Evolutionary conservation across 139 green algal genomes (phyloP), one percentile per base, ranked within the genome.

Genomic region (Chlamydomonas sp.): DNA sequence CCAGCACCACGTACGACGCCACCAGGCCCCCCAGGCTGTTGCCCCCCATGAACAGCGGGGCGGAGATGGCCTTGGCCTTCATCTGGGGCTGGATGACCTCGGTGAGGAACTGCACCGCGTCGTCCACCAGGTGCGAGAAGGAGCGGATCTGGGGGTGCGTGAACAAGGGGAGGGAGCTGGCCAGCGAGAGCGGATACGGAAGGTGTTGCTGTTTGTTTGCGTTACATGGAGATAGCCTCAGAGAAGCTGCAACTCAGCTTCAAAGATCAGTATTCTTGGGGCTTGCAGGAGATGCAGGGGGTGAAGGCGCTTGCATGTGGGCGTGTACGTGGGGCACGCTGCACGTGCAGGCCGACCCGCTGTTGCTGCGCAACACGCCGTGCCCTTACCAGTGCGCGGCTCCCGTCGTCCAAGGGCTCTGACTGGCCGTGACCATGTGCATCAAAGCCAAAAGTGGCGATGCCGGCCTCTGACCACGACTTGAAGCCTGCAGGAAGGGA

Each of bases 21-120:
- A 96, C 89, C 17, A 98, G 90, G 16, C 93, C 95, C 31, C 96
- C 96, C 86, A 98, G 90, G 75, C 86, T 94, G 77, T 96, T 92
- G 2, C 96, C 96, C 0, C 89, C 95, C 3, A 87, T 63, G 73
- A 87, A 81, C 2, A 87, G 61, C 15, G 83, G 83, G 10, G 10
- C 73, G 62, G 73, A 60, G 62, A 76, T 3, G 73, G 31, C 62
- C 31, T 20, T 64, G 10, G 61, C 62, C 63, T 49, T 15, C 14
- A 87, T 62, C 59, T 31, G 14, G 3, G 83, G 83, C 62, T 80
- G 10, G 2, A 80, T 1, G 60, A 80, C 71, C 61, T 73, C 31
- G 5, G 16, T 49, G 5, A 86, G 60, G 20, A 72, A 79, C 20
- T 58, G 7, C 9, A 74, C 0, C 3, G 61, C 71, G 63, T 86